Conservation (phyloP, 352 stramenopile genomes). For the Phytophthora sp. region DNA sequence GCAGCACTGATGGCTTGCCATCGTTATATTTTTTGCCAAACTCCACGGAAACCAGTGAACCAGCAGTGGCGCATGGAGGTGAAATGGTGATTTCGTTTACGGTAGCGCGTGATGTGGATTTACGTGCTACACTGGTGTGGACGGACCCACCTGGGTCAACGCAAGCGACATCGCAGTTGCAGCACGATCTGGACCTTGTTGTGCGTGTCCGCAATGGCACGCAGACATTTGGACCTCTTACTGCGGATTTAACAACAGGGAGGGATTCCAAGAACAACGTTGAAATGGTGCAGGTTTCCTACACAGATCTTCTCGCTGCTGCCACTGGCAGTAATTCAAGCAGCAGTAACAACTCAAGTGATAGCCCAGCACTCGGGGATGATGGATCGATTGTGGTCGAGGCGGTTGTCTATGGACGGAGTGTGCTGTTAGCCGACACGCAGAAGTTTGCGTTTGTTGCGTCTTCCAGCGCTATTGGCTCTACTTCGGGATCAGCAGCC, state of each 20-base stretch:
- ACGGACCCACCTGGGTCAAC: conserved; percentile 76
- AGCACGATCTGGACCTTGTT: conserved; percentile 80
- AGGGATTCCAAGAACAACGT: conserved; percentile 85
- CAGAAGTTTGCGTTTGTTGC: conserved; percentile 83
- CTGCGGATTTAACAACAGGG: conserved; percentile 48
- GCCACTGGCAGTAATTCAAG: conserved; percentile 30
- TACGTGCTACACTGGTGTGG: conserved; percentile 81
- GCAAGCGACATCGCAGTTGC: conserved; percentile 64
- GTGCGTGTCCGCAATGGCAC: conserved; percentile 66
- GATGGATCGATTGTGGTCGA: conserved; percentile 78
- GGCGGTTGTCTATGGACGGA: conserved; percentile 69
- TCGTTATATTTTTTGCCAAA: conserved; percentile 82
- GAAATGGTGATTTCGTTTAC: conserved; percentile 78
- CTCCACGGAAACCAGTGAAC: conserved; percentile 65
- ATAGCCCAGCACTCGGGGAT: conserved; percentile 32
- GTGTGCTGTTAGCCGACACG: conserved; percentile 55
- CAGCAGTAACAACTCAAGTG: conserved; percentile 22
- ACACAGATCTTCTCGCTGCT: conserved; percentile 60
- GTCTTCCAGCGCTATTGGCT: conserved; percentile 78
- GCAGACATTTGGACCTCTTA: conserved; percentile 68
- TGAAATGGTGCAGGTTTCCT: conserved; percentile 83
- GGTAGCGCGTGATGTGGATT: conserved; percentile 61
- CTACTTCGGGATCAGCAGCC: conserved; percentile 38
- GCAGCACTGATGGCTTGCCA: conserved; percentile 5
- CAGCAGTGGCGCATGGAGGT: conserved; percentile 53